These are phyloP conservation scores for Sclerotinia glacialis DNA, from an alignment of 2,329 filamentous ascomycete genomes.

Conservation along the genomic window DNA sequence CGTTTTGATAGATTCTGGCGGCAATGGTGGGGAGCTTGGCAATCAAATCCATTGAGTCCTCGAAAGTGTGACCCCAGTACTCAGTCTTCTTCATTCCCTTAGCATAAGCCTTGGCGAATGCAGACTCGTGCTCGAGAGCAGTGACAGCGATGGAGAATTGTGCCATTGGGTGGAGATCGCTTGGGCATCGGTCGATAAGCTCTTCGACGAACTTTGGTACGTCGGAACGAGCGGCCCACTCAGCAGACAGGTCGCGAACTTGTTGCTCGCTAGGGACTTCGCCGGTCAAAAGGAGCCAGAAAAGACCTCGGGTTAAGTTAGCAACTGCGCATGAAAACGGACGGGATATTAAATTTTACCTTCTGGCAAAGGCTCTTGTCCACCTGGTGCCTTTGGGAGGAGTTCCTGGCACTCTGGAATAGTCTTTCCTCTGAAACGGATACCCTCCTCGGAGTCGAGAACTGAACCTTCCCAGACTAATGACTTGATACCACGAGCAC, in stretches of 20 bases:
- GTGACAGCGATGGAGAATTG: slow-evolving; percentile 98
- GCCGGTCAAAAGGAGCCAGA: slow-evolving; percentile 98
- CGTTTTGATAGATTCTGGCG: slow-evolving; percentile 98
- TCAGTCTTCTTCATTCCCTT: slow-evolving; percentile 99
- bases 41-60: slow-evolving; percentile 99
- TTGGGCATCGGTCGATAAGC: slow-evolving; percentile 99
- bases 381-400: slow-evolving; percentile 94
- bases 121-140: slow-evolving; percentile 96
- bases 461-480: slow-evolving; percentile 99
- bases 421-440: slow-evolving; percentile 98
- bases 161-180: slow-evolving; percentile 98
- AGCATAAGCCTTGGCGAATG: slow-evolving; percentile 97
- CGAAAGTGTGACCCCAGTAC: slow-evolving; percentile 99
- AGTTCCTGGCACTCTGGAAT: slow-evolving; percentile 98
- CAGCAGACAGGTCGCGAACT: slow-evolving; percentile 94
- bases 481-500: slow-evolving; percentile 97
- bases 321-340: slow-evolving; percentile 1
- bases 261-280: slow-evolving; percentile 98
- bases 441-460: slow-evolving; percentile 97
- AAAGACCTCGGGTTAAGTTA: slow-evolving; percentile 63
- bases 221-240: slow-evolving; percentile 97
- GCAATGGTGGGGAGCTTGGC: slow-evolving; percentile 99
- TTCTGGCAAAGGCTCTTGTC: slow-evolving; percentile 95
- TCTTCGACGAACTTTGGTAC: slow-evolving; percentile 98
- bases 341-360: slow-evolving; percentile 47